Percentiles rank a stretch among this genome's conserved stretches.
phyloP scores from a whole-genome alignment of 352 stramenopile genomes.

The Globisporangium megalacanthum region DNA sequence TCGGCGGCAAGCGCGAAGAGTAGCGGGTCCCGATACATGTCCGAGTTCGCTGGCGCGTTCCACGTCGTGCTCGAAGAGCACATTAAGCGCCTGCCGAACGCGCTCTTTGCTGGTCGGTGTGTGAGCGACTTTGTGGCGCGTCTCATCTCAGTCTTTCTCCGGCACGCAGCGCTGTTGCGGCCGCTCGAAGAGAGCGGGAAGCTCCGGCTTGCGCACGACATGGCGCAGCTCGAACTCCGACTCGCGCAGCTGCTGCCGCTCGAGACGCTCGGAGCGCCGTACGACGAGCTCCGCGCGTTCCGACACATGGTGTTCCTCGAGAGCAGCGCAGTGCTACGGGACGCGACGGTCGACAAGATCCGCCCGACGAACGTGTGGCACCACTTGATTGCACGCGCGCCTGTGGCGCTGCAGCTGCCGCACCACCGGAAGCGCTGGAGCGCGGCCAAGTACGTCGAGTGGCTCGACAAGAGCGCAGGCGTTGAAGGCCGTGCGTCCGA shows the following conservation, averaged over 20 bases:
- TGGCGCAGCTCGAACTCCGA: conserved; percentile 74
- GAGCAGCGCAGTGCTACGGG: conserved; percentile 48
- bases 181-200: conserved; percentile 76
- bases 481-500: conserved; percentile 16
- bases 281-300: conserved; percentile 77
- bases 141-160: conserved; percentile 73
- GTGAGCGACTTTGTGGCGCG: conserved; percentile 65
- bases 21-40: conserved; percentile 70
- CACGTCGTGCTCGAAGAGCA: conserved; percentile 70
- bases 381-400: conserved; percentile 65
- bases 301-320: conserved; percentile 83
- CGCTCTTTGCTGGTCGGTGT: conserved; percentile 42
- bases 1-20: conserved; percentile 2
- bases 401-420: conserved; percentile 64
- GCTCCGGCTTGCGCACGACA: conserved; percentile 74
- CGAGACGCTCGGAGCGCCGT: conserved; percentile 45
- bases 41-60: conserved; percentile 65
- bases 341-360: conserved; percentile 75
- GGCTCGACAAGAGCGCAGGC: conserved; percentile 54
- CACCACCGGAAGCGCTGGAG: conserved; percentile 74
- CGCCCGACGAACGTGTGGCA: conserved; percentile 85
- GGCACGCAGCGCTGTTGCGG: conserved; percentile 64
- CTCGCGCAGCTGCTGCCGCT: conserved; percentile 58
- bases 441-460: conserved; percentile 73
- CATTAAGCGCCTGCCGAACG: conserved; percentile 50